Percentiles rank a stretch among this genome's conserved stretches.
Evolutionary conservation across 805 yeast species (phyloP).

Genomic region (Yamadazyma ubonensis): DNA sequence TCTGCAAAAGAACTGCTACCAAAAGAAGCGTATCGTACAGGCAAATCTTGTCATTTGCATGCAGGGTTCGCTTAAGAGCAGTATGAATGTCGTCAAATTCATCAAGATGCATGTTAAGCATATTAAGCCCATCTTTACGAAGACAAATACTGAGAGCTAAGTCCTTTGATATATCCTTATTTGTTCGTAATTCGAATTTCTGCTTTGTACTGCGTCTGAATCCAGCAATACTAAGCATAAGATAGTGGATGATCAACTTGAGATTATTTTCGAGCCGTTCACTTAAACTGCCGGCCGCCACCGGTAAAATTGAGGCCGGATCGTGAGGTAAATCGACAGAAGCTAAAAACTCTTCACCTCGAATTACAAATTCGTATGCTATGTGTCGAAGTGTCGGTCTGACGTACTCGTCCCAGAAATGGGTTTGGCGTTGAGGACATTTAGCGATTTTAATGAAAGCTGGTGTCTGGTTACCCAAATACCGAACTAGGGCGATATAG

Average conservation of each 20-base stretch:
- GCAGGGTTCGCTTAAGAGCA: constrained; percentile 10
- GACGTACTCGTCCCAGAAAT: constrained; percentile 30
- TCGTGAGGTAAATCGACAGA: background rate
- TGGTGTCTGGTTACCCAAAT: background rate
- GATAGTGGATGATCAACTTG: constrained; percentile 18
- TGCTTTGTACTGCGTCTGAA: constrained; percentile 9
- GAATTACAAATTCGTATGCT: constrained; percentile 27
- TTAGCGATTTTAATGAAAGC: constrained; percentile 3
- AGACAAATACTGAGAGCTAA: constrained; percentile 31
- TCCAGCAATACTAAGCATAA: constrained; percentile 24
- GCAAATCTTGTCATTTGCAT: constrained; percentile 2
- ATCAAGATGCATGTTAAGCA: constrained; percentile 41
- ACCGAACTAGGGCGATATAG: constrained; percentile 1
- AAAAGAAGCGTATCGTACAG: constrained; percentile 36
- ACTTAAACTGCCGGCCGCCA: constrained; percentile 3
- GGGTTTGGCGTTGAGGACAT: constrained; percentile 7
- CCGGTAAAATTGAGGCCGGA: background rate
- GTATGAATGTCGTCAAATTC: constrained; percentile 32
- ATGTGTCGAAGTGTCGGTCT: constrained; percentile 30
- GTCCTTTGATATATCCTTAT: constrained; percentile 22
- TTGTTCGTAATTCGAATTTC: constrained; percentile 14
- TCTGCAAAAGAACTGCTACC: constrained; percentile 35
- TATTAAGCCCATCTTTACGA: constrained; percentile 34
- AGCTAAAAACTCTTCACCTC: background rate
- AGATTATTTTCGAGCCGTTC: constrained; percentile 10